Percentiles rank a stretch among this genome's conserved stretches.
phyloP scores from a whole-genome alignment of 345 rosid genomes.

The Gynandropsis gynandra region DNA sequence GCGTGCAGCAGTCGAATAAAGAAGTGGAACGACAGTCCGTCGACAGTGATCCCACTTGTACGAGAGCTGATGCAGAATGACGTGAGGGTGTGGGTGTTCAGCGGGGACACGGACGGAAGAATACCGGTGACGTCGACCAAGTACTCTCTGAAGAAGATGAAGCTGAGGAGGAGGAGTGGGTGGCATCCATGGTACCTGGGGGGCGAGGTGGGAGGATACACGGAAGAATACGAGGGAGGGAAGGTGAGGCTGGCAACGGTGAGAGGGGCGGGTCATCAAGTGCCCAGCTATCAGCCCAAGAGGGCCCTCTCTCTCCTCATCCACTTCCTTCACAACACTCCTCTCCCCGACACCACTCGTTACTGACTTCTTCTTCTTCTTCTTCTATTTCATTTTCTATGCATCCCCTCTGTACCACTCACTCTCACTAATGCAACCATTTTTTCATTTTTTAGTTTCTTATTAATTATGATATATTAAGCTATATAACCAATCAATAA shows the following conservation, averaged over 20 bases:
- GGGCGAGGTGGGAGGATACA: conserved; percentile 80
- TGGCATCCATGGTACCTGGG: conserved; percentile 79
- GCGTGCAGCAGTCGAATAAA: conserved; percentile 56
- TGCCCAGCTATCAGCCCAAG: conserved; percentile 77
- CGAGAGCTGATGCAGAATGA: conserved; percentile 44
- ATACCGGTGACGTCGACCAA: conserved; percentile 77
- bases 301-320: conserved; percentile 63
- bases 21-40: conserved; percentile 60
- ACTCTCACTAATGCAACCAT: too few relatives aligned
- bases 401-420: too few relatives aligned
- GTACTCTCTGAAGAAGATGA: conserved; percentile 57
- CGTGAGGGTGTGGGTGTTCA: conserved; percentile 71
- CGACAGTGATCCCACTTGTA: conserved; percentile 56
- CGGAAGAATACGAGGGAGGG: conserved; percentile 60
- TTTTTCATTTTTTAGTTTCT: too few relatives aligned
- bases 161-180: conserved; percentile 38
- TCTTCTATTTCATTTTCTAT: conserved; percentile 9
- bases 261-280: conserved; percentile 88
- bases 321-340: conserved; percentile 56
- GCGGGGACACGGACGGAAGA: conserved; percentile 84
- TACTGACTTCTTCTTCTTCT: conserved; percentile 12
- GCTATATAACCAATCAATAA: too few relatives aligned
- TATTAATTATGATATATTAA: too few relatives aligned
- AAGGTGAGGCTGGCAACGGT: conserved; percentile 69
- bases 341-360: conserved; percentile 52